Percentiles rank a stretch among this genome's conserved stretches.
phyloP scores from a whole-genome alignment of 495 filamentous ascomycete species.

The Thozetella sp. region DNA sequence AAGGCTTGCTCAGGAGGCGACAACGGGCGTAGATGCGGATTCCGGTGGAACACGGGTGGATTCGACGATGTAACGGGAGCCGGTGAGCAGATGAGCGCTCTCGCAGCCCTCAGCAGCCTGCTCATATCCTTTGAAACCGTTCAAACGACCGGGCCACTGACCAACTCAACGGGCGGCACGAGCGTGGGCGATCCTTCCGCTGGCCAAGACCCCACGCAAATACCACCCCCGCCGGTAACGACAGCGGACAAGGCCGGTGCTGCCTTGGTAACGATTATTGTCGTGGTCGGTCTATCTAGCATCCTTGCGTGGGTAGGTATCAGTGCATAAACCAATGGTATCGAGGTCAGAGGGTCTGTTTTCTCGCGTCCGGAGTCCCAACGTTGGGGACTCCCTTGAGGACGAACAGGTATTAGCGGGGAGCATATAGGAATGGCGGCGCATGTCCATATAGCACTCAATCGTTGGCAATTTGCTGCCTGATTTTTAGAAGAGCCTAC shows the following conservation, averaged over 20 bases:
- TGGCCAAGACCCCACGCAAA: background rate
- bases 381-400: no score
- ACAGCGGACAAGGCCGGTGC: background rate
- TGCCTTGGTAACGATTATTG: background rate
- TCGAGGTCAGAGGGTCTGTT: no score
- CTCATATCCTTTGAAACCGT: conserved; percentile 28
- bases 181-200: conserved; percentile 71
- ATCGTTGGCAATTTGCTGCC: no score
- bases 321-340: no score
- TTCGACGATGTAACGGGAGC: conserved; percentile 61
- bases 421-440: no score
- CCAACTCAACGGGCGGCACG: conserved; percentile 67
- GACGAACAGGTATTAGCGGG: no score
- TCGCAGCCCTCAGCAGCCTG: conserved; percentile 62
- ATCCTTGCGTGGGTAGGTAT: background rate
- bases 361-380: no score
- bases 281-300: background rate
- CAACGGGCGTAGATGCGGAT: conserved; percentile 62
- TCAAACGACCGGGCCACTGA: conserved; percentile 52
- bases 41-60: conserved; percentile 46
- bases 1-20: conserved; percentile 62
- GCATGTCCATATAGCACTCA: no score
- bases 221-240: background rate
- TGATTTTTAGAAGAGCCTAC: no score
- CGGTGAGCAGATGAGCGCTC: conserved; percentile 69